These are phyloP conservation scores for Spirogloea muscicola DNA, from an alignment of 139 green algal genomes.

Conservation along the genomic window DNA sequence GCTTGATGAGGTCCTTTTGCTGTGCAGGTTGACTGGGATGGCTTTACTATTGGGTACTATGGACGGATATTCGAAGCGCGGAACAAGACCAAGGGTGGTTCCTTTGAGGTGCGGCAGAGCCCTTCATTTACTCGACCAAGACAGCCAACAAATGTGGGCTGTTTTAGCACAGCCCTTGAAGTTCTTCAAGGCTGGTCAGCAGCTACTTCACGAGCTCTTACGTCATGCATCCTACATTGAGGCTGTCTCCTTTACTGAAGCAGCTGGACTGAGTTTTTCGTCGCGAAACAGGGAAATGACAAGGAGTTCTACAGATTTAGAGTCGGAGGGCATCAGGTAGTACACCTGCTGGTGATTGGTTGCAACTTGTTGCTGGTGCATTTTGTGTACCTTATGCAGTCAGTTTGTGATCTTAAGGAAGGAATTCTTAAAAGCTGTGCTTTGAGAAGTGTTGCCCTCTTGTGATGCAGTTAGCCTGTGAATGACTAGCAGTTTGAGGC, in stretches of 20 bases:
- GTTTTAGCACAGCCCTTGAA: too few relatives aligned
- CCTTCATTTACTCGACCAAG: too few relatives aligned
- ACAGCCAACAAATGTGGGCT: too few relatives aligned
- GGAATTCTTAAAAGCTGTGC: not conserved
- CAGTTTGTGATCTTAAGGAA: not conserved
- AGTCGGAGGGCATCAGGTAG: conserved; percentile 36
- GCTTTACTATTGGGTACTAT: conserved; percentile 88
- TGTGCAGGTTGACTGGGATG: conserved; percentile 80
- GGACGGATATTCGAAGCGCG: conserved; percentile 55
- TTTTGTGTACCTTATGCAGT: not conserved
- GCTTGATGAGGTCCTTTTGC: not conserved
- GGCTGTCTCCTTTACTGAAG: too few relatives aligned
- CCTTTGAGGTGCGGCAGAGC: conserved; percentile 52
- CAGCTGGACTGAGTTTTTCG: too few relatives aligned
- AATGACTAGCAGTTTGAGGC: too few relatives aligned
- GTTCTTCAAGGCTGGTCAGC: too few relatives aligned
- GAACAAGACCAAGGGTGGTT: conserved; percentile 57
- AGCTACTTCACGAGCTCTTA: too few relatives aligned
- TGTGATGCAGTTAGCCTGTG: not conserved
- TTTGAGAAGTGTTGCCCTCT: not conserved
- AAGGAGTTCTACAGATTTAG: conserved; percentile 53
- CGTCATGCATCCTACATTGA: too few relatives aligned
- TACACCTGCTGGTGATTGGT: not conserved
- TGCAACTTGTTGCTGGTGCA: not conserved
- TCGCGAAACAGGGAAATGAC: conserved; percentile 49